phyloP scores from a whole-genome alignment of 345 rosid species.

The Pugionium cornutum region DNA sequence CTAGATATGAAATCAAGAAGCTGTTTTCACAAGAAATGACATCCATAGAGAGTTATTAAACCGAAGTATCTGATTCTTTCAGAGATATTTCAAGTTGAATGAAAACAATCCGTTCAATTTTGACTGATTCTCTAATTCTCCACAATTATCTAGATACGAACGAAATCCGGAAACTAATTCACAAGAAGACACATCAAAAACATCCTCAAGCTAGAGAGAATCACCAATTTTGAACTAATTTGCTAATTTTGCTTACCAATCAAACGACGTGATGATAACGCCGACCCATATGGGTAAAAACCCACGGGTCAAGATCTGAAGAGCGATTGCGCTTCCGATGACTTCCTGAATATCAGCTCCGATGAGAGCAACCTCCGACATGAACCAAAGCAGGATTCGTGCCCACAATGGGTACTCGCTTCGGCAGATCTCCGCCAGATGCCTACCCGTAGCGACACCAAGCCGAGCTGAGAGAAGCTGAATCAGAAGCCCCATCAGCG shows the following conservation, averaged over 20 bases:
- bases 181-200: constrained; percentile 8
- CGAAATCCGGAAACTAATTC: background rate
- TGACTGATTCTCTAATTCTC: background rate
- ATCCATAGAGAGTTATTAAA: background rate
- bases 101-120: background rate
- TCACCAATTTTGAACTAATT: background rate
- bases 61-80: background rate
- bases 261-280: constrained; percentile 79
- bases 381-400: constrained; percentile 68
- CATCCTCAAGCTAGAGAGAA: background rate
- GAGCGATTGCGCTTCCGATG: constrained; percentile 89
- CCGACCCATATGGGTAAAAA: constrained; percentile 85
- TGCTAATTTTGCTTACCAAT: constrained; percentile 55
- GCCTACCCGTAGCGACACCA: constrained; percentile 85
- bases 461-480: constrained; percentile 86
- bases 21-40: constrained; percentile 43
- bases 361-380: constrained; percentile 91
- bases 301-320: constrained; percentile 87
- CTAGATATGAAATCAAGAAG: constrained; percentile 70
- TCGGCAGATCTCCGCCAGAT: constrained; percentile 87
- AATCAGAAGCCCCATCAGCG: constrained; percentile 74
- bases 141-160: background rate
- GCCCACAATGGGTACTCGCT: constrained; percentile 84
- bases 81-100: background rate
- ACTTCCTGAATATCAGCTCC: constrained; percentile 98